Conservation (phyloP, 257 asterid genomes). For the Jacaranda mimosifolia region DNA sequence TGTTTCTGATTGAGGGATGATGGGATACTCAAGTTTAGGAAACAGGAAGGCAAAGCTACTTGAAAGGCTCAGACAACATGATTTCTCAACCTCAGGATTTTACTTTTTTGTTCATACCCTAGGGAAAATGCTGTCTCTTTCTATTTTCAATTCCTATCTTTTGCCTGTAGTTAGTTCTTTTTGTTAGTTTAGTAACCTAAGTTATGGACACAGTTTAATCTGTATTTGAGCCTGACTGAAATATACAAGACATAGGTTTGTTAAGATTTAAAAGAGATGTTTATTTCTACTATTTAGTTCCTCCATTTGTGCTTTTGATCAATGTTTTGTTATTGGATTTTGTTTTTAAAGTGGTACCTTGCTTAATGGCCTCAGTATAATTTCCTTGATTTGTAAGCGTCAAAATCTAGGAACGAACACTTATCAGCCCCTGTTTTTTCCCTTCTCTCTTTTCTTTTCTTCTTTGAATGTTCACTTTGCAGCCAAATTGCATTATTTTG, state of each 20-base stretch:
- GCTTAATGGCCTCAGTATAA: constrained; percentile 11
- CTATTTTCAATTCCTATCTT: neutral
- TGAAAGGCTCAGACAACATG: neutral
- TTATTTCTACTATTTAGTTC: neutral
- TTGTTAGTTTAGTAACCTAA: neutral
- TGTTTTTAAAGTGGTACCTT: neutral
- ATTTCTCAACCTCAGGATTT: neutral
- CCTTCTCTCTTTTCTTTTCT: constrained; percentile 3
- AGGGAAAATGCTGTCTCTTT: neutral
- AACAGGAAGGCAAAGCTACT: neutral
- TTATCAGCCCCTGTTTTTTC: constrained; percentile 14
- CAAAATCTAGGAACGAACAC: constrained; percentile 15
- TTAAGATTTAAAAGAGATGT: neutral
- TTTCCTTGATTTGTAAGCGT: constrained; percentile 20
- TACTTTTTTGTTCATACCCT: neutral
- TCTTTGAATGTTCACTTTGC: constrained; percentile 35
- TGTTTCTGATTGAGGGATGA: neutral
- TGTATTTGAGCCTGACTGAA: neutral
- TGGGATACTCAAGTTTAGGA: constrained; percentile 1
- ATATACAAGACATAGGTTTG: constrained; percentile 1
- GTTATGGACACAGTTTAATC: neutral
- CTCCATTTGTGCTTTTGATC: constrained; percentile 1
- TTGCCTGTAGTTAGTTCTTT: neutral
- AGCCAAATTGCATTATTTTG: constrained; percentile 96
- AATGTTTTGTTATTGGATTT: neutral